A percentile compares a stretch with the other conserved stretches of the same genome.
Evolutionary conservation across 1,284 basidiomycete genomes (phyloP).

Genomic region (Kalmanozyma brasiliensis): DNA sequence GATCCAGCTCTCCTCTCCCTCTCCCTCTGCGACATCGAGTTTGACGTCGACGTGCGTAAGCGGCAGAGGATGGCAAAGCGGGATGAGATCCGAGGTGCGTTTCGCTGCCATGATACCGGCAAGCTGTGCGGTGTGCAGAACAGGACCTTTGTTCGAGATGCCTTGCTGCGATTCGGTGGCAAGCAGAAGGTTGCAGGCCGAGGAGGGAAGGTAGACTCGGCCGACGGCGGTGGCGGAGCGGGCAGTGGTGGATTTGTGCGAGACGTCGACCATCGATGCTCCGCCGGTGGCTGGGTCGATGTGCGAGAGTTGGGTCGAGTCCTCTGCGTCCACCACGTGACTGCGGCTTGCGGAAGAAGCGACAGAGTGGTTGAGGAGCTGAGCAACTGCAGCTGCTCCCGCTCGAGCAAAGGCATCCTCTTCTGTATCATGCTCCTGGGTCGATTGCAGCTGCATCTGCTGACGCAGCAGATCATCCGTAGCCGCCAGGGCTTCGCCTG

Average conservation of each 20-base stretch:
- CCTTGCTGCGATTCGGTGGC: conserved; percentile 69
- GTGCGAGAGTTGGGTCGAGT: conserved; percentile 72
- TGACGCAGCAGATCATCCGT: conserved; percentile 24
- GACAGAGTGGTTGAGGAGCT: not conserved
- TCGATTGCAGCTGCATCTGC: conserved; percentile 11
- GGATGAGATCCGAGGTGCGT: conserved; percentile 76
- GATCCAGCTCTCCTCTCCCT: conserved; percentile 30
- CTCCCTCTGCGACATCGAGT: conserved; percentile 69
- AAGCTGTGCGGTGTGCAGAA: conserved; percentile 77
- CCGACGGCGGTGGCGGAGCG: conserved; percentile 81
- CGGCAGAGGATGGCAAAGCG: conserved; percentile 82
- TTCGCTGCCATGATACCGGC: conserved; percentile 89
- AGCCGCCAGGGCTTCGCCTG: conserved; percentile 22
- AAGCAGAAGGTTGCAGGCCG: conserved; percentile 74
- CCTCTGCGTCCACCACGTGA: conserved; percentile 1
- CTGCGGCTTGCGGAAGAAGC: too few species aligned
- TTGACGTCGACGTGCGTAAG: conserved; percentile 77
- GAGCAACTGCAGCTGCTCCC: conserved; percentile 28
- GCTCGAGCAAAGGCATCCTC: conserved; percentile 37
- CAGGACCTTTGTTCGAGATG: conserved; percentile 49
- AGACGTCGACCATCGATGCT: conserved; percentile 83
- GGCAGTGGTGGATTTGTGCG: conserved; percentile 75
- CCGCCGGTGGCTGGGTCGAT: conserved; percentile 75
- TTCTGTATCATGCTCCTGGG: conserved; percentile 1
- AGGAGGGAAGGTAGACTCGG: conserved; percentile 76